phyloP scores from a whole-genome alignment of 306 rosid genomes.

The Amphicarpaea edgeworthii region DNA sequence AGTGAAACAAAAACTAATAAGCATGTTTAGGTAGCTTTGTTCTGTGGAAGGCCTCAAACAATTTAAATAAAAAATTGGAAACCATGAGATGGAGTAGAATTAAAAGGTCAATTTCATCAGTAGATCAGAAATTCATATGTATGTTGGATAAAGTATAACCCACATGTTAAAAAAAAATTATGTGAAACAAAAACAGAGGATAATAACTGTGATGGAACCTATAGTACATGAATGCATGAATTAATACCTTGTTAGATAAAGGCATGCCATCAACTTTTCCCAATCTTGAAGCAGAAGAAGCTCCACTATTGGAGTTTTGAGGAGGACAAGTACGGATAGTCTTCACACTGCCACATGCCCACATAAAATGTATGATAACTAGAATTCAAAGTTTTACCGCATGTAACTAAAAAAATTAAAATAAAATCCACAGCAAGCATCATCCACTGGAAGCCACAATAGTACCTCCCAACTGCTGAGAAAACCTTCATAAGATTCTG shows the following conservation, averaged over 20 bases:
- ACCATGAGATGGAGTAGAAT: constrained; percentile 29
- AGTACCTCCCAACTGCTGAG: constrained; percentile 93
- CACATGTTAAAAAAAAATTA: constrained; percentile 30
- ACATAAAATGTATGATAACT: constrained; percentile 41
- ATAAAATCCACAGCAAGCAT: constrained; percentile 9
- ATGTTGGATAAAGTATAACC: constrained; percentile 28
- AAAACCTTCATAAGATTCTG: constrained; percentile 96
- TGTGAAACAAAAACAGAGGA: constrained; percentile 25
- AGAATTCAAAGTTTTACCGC: constrained; percentile 31
- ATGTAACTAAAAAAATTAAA: constrained; percentile 5
- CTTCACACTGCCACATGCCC: constrained; percentile 79
- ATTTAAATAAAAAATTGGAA: constrained; percentile 2
- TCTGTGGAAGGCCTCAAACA: constrained; percentile 12
- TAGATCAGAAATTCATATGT: constrained; percentile 7
- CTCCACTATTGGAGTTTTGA: constrained; percentile 72
- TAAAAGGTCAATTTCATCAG: constrained; percentile 28
- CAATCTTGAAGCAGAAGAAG: constrained; percentile 73
- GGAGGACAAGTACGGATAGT: constrained; percentile 98
- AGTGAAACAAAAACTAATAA: constrained; percentile 29
- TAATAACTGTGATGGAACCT: constrained; percentile 17
- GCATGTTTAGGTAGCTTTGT: constrained; percentile 22
- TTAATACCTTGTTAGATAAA: constrained; percentile 78
- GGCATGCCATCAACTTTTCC: constrained; percentile 81
- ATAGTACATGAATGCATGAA: constrained; percentile 20
- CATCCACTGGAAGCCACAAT: constrained; percentile 21